Evolutionary conservation across 2,329 filamentous ascomycete genomes (phyloP), one percentile per base, ranked within the genome.

Genomic region (Cercospora zeina): DNA sequence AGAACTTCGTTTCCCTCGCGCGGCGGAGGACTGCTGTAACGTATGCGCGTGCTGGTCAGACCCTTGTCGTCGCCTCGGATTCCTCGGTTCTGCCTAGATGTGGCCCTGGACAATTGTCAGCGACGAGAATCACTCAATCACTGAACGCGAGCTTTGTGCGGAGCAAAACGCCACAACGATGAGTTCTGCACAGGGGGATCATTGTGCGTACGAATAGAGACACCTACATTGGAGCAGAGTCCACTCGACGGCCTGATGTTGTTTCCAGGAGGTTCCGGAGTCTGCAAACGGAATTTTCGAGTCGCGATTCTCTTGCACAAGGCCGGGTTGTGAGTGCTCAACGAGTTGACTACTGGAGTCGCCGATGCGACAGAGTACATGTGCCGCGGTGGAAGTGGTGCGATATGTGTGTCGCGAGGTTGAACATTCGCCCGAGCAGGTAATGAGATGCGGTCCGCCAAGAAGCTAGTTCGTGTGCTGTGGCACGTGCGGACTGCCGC

Each of bases 11-110:
- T 63, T 9, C 62, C 54, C 34, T 34, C 37, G 16, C 67, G 49
- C 3, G 60, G 62, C 13, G 63, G 67, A 30, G 67, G 67, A 31
- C 67, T 68, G 1, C 21, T 37, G 56, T 68, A 68, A 30, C 58
- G 59, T 30, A 68, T 66, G 19, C 59, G 67, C 45, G 56, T 66
- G 27, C 59, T 58, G 27, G 67, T 68, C 14, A 53, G n/a, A 24
- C 56, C 59, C 33, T 53, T 39, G 53, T 65, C 65, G 1, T 58
- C 30, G 37, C 65, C 65, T 51, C 65, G 61, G 7, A 31, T 31
- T 10, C 36, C 36, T 19, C 11, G 54, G 24, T 50, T 21, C 19
- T 39, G 39, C 27, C 33, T 57, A n/a, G 34, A 56, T 19, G 54
- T 42, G 34, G 45, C 45, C 56, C 56, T 59, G 45, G 14, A 11